phyloP scores from a whole-genome alignment of 805 yeast genomes.

The Pichia heedii region DNA sequence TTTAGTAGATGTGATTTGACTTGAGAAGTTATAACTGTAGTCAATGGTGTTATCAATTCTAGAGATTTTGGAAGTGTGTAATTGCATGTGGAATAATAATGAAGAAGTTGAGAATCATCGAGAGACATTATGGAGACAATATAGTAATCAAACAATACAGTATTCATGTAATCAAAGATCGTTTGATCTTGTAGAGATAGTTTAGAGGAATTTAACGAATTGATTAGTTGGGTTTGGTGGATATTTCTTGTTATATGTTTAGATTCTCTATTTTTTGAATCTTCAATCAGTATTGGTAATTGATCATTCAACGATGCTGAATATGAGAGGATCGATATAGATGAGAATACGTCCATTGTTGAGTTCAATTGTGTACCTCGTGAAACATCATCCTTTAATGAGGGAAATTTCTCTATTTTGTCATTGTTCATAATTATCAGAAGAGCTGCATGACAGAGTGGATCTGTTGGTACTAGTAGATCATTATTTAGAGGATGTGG shows the following conservation, averaged over 20 bases:
- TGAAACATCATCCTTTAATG: background rate
- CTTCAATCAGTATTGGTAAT: conserved; percentile 52
- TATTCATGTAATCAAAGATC: conserved; percentile 36
- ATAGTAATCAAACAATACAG: conserved; percentile 42
- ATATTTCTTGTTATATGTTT: conserved; percentile 26
- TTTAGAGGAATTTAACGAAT: conserved; percentile 29
- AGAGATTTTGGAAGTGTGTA: background rate
- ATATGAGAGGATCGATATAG: conserved; percentile 31
- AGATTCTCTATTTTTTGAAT: conserved; percentile 26
- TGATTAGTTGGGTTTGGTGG: conserved; percentile 30
- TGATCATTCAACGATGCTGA: conserved; percentile 40
- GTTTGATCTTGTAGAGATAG: conserved; percentile 26
- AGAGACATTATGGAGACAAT: conserved; percentile 8
- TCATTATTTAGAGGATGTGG: background rate
- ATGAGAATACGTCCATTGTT: background rate
- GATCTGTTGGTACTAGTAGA: background rate
- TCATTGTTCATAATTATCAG: background rate
- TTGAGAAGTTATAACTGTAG: background rate
- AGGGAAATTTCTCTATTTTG: background rate
- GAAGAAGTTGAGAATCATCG: conserved; percentile 8
- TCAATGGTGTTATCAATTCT: background rate
- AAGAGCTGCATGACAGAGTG: background rate
- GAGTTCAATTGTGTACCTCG: background rate
- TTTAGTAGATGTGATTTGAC: conserved; percentile 1
- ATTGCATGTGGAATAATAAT: conserved; percentile 1